A percentile compares a stretch with the other conserved stretches of the same genome.
Evolutionary conservation across 164 flowering plant species (phyloP).

Genomic region (Dillenia turbinata): DNA sequence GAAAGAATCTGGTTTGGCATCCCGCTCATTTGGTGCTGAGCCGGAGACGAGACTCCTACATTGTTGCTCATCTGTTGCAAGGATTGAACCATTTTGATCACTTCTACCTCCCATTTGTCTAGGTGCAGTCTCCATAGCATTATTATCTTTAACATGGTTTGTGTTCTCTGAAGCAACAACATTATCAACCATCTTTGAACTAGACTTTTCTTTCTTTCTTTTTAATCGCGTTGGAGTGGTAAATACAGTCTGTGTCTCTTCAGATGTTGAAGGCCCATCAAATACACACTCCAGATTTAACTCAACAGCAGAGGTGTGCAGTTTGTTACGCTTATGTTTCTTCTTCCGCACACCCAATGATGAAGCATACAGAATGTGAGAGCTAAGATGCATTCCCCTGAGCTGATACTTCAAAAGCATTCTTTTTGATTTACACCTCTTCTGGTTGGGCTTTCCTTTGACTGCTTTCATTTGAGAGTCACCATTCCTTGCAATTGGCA

Average conservation of each 20-base stretch:
- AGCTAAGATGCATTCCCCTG: constrained; percentile 26
- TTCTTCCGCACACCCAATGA: constrained; percentile 41
- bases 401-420: constrained; percentile 31
- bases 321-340: constrained; percentile 36
- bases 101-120: constrained; percentile 26
- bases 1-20: constrained; percentile 10
- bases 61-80: constrained; percentile 23
- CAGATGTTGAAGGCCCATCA: constrained; percentile 50
- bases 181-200: constrained; percentile 11
- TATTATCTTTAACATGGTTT: constrained; percentile 3
- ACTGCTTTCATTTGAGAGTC: constrained; percentile 6
- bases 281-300: constrained; percentile 11
- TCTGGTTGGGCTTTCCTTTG: constrained; percentile 4
- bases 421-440: constrained; percentile 28
- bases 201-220: constrained; percentile 17
- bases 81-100: constrained; percentile 22
- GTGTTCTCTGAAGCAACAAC: constrained; percentile 1
- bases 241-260: constrained; percentile 10
- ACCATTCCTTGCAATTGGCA: constrained; percentile 10
- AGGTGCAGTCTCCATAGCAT: constrained; percentile 6
- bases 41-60: constrained; percentile 8
- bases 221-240: constrained; percentile 7
- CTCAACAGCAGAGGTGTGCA: constrained; percentile 1
- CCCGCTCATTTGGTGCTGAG: constrained; percentile 6
- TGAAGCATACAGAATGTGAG: constrained; percentile 31